A percentile compares a stretch with the other conserved stretches of the same genome.
These are phyloP conservation scores for Botryobasidium botryosum DNA, from an alignment of 768 basidiomycete species.

Conservation along the genomic window DNA sequence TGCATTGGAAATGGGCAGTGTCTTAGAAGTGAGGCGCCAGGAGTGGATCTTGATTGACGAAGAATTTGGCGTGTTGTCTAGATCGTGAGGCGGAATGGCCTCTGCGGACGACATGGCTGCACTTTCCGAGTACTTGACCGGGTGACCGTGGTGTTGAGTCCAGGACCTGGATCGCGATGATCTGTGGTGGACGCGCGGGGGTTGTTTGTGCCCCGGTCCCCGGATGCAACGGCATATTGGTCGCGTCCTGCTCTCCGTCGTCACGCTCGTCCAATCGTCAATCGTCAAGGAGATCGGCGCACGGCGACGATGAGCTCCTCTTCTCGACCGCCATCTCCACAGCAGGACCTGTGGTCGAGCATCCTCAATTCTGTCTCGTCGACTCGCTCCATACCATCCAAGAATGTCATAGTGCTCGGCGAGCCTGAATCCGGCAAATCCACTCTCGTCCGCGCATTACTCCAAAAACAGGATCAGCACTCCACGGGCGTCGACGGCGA, in stretches of 20 bases:
- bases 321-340: conserved; percentile 10
- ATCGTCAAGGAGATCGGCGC: too few species aligned
- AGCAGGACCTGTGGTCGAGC: conserved; percentile 74
- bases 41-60: conserved; percentile 48
- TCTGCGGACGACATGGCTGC: too few species aligned
- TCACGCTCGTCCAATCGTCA: too few species aligned
- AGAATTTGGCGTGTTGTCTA: conserved; percentile 46
- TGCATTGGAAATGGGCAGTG: conserved; percentile 67
- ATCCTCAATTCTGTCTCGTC: conserved; percentile 80
- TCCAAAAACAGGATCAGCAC: conserved; percentile 39
- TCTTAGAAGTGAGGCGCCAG: conserved; percentile 56
- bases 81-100: too few species aligned
- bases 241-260: too few species aligned
- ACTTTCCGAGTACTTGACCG: too few species aligned
- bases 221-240: too few species aligned
- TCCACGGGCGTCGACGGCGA: conserved; percentile 34
- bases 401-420: conserved; percentile 74
- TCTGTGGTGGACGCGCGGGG: too few species aligned
- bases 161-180: too few species aligned
- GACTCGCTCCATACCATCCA: conserved; percentile 64
- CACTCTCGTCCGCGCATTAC: conserved; percentile 47
- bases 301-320: too few species aligned
- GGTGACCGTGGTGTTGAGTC: too few species aligned
- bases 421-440: conserved; percentile 68
- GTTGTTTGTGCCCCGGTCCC: too few species aligned